These are phyloP conservation scores for Andrographis paniculata DNA, from an alignment of 305 asterid genomes.

Conservation along the genomic window DNA sequence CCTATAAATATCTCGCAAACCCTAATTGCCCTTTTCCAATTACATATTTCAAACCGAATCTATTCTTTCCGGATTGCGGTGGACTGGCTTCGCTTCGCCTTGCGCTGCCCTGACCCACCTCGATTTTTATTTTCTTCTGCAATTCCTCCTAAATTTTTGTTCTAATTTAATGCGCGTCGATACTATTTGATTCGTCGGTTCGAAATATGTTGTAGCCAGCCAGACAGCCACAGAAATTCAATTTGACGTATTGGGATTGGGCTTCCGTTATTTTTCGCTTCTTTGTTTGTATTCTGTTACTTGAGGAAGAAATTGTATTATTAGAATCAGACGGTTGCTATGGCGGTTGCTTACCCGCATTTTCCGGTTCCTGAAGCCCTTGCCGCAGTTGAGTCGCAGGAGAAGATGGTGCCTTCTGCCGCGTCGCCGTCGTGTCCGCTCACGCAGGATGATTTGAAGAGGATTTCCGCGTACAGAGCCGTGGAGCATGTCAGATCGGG, in stretches of 20 bases:
- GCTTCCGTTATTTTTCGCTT: no score
- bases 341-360: constrained; percentile 67
- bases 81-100: no score
- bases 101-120: neutral
- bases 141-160: no score
- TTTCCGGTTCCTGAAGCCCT: constrained; percentile 4
- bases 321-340: constrained; percentile 16
- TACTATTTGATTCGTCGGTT: no score
- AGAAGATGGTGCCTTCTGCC: constrained; percentile 34
- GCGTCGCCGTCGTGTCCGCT: constrained; percentile 22
- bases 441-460: constrained; percentile 70
- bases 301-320: no score
- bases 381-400: constrained; percentile 30
- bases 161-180: no score
- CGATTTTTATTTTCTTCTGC: neutral
- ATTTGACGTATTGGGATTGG: neutral
- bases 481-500: constrained; percentile 86
- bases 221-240: no score
- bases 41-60: neutral
- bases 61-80: neutral
- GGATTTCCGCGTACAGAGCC: constrained; percentile 77
- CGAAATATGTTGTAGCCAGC: no score
- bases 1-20: neutral
- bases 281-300: no score
- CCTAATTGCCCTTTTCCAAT: neutral